A percentile compares a stretch with the other conserved stretches of the same genome.
Evolutionary conservation across 306 rosid genomes (phyloP).

Genomic region (Hippophae rhamnoides): DNA sequence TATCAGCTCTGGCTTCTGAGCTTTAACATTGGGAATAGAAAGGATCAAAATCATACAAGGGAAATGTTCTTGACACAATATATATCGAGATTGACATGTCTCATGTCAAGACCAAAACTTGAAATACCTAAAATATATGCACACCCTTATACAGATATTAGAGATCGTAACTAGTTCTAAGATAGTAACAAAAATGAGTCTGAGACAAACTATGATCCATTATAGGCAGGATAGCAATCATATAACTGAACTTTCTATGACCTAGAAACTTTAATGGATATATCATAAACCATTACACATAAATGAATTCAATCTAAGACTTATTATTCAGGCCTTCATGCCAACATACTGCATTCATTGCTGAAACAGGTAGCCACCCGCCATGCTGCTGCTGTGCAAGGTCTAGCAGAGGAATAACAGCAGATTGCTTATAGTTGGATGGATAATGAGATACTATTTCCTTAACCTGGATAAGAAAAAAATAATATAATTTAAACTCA

Average conservation of each 20-base stretch:
- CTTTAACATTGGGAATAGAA: too few species aligned
- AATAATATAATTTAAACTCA: slow-evolving; percentile 9
- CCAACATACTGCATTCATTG: slow-evolving; percentile 86
- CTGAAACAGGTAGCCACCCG: slow-evolving; percentile 98
- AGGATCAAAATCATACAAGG: too few species aligned
- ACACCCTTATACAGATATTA: not conserved
- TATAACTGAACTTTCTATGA: not conserved
- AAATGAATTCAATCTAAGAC: not conserved
- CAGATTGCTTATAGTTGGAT: slow-evolving; percentile 97
- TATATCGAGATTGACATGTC: not conserved
- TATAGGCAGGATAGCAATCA: not conserved
- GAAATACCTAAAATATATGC: not conserved
- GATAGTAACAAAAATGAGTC: not conserved
- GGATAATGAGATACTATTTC: slow-evolving; percentile 95
- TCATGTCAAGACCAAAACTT: not conserved
- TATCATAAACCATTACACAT: not conserved
- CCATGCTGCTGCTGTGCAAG: slow-evolving; percentile 99
- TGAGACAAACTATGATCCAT: too few species aligned
- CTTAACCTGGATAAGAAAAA: slow-evolving; percentile 41
- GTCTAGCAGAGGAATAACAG: slow-evolving; percentile 88
- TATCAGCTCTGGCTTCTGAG: too few species aligned
- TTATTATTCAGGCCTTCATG: slow-evolving; percentile 1
- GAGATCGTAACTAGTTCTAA: not conserved
- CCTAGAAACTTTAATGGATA: not conserved
- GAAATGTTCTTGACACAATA: not conserved